These are phyloP conservation scores for Pythium angustatum DNA, from an alignment of 352 stramenopile genomes.

Conservation along the genomic window DNA sequence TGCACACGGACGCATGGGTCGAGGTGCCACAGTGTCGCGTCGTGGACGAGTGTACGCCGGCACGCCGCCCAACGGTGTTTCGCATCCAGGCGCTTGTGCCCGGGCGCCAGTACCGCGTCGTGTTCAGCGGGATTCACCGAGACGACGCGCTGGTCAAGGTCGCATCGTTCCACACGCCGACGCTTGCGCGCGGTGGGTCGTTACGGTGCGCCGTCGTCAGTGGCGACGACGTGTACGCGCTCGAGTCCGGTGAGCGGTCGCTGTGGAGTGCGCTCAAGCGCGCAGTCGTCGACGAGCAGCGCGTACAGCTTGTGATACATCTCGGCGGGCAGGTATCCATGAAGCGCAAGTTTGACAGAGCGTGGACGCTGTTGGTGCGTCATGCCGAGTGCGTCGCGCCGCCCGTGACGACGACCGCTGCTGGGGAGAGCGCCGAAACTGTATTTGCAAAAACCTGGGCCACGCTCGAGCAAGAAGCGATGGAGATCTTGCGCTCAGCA, in stretches of 20 bases:
- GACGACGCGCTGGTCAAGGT: slow-evolving; percentile 36
- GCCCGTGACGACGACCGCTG: not conserved
- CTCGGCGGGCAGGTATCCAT: slow-evolving; percentile 72
- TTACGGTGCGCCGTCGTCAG: slow-evolving; percentile 47
- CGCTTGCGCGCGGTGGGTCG: slow-evolving; percentile 30
- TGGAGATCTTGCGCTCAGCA: slow-evolving; percentile 55
- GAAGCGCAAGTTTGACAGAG: slow-evolving; percentile 69
- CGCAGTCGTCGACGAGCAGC: slow-evolving; percentile 34
- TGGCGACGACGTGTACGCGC: slow-evolving; percentile 46
- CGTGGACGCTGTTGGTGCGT: slow-evolving; percentile 55
- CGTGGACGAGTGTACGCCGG: slow-evolving; percentile 24
- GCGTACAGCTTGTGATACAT: slow-evolving; percentile 55
- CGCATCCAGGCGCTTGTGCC: slow-evolving; percentile 45
- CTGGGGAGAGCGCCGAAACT: not conserved
- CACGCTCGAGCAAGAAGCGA: slow-evolving; percentile 46
- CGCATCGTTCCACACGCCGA: slow-evolving; percentile 54
- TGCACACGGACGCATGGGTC: slow-evolving; percentile 37
- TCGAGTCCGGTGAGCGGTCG: slow-evolving; percentile 45
- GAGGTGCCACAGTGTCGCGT: slow-evolving; percentile 41
- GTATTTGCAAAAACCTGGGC: slow-evolving; percentile 33
- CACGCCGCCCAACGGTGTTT: slow-evolving; percentile 43
- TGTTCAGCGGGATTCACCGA: slow-evolving; percentile 56
- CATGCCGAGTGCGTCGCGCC: slow-evolving; percentile 36
- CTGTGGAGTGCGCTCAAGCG: slow-evolving; percentile 48
- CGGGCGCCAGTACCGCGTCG: slow-evolving; percentile 51